These are phyloP conservation scores for Lasiosphaeria hispida DNA, from an alignment of 495 filamentous ascomycete species.

Conservation along the genomic window DNA sequence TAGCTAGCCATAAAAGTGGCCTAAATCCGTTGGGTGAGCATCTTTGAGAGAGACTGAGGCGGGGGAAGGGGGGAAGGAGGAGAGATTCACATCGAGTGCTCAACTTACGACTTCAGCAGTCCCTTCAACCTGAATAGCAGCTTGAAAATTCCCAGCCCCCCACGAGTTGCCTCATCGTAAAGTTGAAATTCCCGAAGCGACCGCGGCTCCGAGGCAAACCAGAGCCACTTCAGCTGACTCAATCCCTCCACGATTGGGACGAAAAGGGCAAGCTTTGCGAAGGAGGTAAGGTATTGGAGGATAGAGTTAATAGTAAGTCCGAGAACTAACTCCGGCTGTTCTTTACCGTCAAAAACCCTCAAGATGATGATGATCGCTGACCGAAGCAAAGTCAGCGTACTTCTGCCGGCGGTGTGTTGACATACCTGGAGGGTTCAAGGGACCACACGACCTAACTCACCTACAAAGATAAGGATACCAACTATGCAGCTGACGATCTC, in stretches of 20 bases:
- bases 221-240: slow-evolving; percentile 6
- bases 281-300: slow-evolving; percentile 5
- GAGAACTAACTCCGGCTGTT: background rate
- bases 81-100: too few relatives aligned
- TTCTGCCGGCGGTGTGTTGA: too few relatives aligned
- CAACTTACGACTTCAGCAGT: background rate
- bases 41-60: too few relatives aligned
- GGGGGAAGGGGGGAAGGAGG: too few relatives aligned
- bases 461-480: too few relatives aligned
- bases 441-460: too few relatives aligned
- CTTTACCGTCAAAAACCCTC: background rate
- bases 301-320: slow-evolving; percentile 7
- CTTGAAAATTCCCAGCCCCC: background rate
- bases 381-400: too few relatives aligned
- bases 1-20: background rate
- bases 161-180: slow-evolving; percentile 1
- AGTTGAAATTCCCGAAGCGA: slow-evolving; percentile 3
- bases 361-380: slow-evolving; percentile 1
- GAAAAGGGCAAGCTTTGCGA: slow-evolving; percentile 5
- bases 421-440: too few relatives aligned
- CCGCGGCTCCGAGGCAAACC: background rate
- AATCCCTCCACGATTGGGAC: slow-evolving; percentile 1
- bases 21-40: too few relatives aligned
- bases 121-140: background rate
- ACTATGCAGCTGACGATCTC: too few relatives aligned